Percentiles rank a stretch among this genome's conserved stretches.
Conservation (phyloP, 441 rosid species). For the Populus hybrid region DNA sequence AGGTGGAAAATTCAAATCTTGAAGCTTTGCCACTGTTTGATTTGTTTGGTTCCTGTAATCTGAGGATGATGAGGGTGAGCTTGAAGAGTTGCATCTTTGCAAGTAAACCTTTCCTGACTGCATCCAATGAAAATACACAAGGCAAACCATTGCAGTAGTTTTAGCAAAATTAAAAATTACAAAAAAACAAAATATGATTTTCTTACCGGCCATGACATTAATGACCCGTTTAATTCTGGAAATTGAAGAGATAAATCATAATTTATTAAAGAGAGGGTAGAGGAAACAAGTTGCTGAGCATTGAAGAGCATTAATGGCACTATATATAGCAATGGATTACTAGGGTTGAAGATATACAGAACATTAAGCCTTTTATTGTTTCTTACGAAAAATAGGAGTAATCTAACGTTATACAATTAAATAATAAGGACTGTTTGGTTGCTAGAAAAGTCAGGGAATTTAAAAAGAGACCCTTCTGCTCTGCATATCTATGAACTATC, state of each 20-base stretch:
- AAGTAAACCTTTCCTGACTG: conserved; percentile 88
- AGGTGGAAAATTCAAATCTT: conserved; percentile 71
- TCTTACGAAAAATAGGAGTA: neutral
- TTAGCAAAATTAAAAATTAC: neutral
- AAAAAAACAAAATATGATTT: neutral
- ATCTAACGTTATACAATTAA: neutral
- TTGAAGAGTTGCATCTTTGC: conserved; percentile 52
- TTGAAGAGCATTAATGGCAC: conserved; percentile 13
- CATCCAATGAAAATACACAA: conserved; percentile 14
- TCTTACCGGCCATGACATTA: neutral
- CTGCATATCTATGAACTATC: neutral
- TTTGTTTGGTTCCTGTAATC: conserved; percentile 30
- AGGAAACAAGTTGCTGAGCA: conserved; percentile 12
- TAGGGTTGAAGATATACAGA: neutral
- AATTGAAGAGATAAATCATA: neutral
- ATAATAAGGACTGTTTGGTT: conserved; percentile 4
- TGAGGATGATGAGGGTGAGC: conserved; percentile 33
- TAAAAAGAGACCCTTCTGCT: neutral
- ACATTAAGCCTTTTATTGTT: neutral
- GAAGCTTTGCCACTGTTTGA: conserved; percentile 44
- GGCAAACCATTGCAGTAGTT: neutral
- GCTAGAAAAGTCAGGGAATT: neutral
- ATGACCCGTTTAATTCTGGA: neutral
- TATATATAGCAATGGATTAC: neutral
- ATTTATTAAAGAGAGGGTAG: neutral